A percentile compares a stretch with the other conserved stretches of the same genome.
These are phyloP conservation scores for Cudoniella acicularis DNA, from an alignment of 495 filamentous ascomycete species.

Conservation along the genomic window DNA sequence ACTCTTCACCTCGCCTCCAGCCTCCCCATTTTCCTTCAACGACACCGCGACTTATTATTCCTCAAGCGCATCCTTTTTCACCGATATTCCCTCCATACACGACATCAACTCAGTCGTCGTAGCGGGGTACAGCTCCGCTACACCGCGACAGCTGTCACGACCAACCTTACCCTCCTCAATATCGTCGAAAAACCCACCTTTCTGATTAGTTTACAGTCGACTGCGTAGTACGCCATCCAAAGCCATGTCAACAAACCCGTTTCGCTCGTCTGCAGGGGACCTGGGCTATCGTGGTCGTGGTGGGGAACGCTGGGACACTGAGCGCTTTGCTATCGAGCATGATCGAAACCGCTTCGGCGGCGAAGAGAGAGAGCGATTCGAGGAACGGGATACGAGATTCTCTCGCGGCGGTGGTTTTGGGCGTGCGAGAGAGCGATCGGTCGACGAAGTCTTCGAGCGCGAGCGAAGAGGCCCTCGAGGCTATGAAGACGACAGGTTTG, in stretches of 20 bases:
- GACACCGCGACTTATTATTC: not conserved
- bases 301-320: constrained; percentile 23
- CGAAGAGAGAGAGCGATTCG: constrained; percentile 24
- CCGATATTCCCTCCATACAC: not conserved
- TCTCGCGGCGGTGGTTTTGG: not conserved
- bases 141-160: not conserved
- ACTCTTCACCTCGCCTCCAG: constrained; percentile 17
- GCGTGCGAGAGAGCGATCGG: constrained; percentile 26
- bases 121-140: not conserved
- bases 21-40: constrained; percentile 5
- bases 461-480: constrained; percentile 36
- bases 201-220: not conserved
- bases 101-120: not conserved
- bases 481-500: constrained; percentile 45
- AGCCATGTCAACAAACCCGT: constrained; percentile 22
- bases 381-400: constrained; percentile 20
- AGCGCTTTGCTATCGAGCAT: constrained; percentile 26
- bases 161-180: not conserved
- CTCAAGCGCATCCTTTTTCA: not conserved
- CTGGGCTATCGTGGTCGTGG: constrained; percentile 13
- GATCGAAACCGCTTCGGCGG: constrained; percentile 39
- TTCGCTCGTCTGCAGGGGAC: constrained; percentile 13
- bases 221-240: not conserved
- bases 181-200: not conserved
- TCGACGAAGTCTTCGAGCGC: constrained; percentile 30